Evolutionary conservation across 257 asterid genomes (phyloP), one percentile per base, ranked within the genome.

Genomic region (Solanum sejunctum): DNA sequence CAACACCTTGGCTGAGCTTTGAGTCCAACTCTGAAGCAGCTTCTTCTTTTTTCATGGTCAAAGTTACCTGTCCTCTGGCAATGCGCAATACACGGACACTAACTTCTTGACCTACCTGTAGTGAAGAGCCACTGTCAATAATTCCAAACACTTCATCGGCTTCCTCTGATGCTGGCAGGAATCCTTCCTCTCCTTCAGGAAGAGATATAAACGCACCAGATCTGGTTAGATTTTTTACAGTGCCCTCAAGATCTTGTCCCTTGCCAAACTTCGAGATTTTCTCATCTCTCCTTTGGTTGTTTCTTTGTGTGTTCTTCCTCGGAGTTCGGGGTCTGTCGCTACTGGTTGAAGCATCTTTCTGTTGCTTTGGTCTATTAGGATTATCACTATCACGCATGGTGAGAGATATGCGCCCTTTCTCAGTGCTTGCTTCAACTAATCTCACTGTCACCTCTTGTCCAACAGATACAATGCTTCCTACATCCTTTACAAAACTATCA

Each of bases 141-240:
- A 71, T 90, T 73, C 84, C 94, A 45, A 93, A 85, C 54, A 94
- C 95, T 84, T 90, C 97, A 82, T 89, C 93, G 18, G 88, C 87
- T 89, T 95, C 97, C 91, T 97, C 98, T 3, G 98, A 91, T 79
- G 77, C 20, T 49, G 98, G 98, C 87, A 97, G 87, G 91, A 95
- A 97, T 21, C 99, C 99, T 86, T 97, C 99, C 92, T 97, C 99
- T 10, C 95, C 98, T 83, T 97, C 98, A 39, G 98, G 98, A 71
- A 97, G 93, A 83, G 98, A 92, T 84, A 97, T 90, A 85, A 97
- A 97, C 47, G 99, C 93, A 84, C 99, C 99, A 43, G 98, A 86
- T 80, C 99, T 90, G 81, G 91, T 86, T 60, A 91, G 70, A 88
- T 92, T 97, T 87, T 97, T 95, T 7, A 97, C 99, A 23, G 95